Conservation (phyloP, 768 basidiomycete genomes). For the Tricholomella constricta region DNA sequence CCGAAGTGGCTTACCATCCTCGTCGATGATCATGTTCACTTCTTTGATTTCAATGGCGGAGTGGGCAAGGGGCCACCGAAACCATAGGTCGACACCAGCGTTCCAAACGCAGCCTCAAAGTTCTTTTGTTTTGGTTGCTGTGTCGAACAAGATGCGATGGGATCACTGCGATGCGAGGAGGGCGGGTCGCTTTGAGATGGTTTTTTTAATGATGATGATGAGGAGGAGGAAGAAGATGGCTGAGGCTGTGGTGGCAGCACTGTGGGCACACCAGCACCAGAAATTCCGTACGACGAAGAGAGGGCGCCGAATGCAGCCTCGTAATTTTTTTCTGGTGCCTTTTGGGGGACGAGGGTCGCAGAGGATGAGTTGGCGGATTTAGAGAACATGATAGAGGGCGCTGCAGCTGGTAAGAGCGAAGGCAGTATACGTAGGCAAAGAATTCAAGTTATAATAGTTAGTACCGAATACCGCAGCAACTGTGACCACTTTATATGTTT, state of each 20-base stretch:
- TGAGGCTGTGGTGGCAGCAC: neutral
- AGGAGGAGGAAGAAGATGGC: neutral
- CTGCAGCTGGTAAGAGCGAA: neutral
- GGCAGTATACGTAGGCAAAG: no score
- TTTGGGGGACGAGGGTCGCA: conserved; percentile 4
- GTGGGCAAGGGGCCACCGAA: conserved; percentile 10
- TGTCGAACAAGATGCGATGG: neutral
- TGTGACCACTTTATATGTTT: no score
- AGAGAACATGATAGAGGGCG: conserved; percentile 9
- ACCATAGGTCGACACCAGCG: conserved; percentile 13
- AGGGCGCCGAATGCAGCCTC: conserved; percentile 24
- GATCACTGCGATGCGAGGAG: neutral
- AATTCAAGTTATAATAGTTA: no score
- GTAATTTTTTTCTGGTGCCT: conserved; percentile 18
- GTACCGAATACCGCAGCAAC: no score
- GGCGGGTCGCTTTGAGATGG: neutral
- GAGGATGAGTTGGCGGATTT: conserved; percentile 11
- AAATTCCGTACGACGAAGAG: conserved; percentile 22
- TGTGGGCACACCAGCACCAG: conserved; percentile 13
- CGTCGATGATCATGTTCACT: no score
- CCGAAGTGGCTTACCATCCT: no score
- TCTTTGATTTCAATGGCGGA: neutral
- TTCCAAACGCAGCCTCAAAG: conserved; percentile 10
- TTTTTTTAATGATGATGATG: neutral
- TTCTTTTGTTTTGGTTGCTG: conserved; percentile 7